These are phyloP conservation scores for Mortierella polycephala DNA, from an alignment of 371 early-diverging fungal species.

Conservation along the genomic window DNA sequence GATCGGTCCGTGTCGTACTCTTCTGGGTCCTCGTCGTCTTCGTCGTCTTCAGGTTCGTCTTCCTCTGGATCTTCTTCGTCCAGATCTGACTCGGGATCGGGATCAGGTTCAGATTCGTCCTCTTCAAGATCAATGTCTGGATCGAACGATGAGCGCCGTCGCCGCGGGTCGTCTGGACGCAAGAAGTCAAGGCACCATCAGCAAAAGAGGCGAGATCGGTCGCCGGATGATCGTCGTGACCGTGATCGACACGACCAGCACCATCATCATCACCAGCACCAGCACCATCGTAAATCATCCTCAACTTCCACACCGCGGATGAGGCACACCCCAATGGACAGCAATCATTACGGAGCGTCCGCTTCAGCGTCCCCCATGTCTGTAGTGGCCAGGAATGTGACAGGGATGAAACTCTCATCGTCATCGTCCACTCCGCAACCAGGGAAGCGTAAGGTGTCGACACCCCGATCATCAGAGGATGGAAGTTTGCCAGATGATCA, in stretches of 20 bases:
- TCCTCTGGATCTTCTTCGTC: slow-evolving; percentile 11
- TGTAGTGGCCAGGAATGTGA: slow-evolving; percentile 40
- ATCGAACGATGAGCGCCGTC: slow-evolving; percentile 15
- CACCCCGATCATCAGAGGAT: slow-evolving; percentile 24
- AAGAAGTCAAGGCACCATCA: slow-evolving; percentile 10
- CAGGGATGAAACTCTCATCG: slow-evolving; percentile 35
- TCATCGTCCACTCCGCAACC: slow-evolving; percentile 22
- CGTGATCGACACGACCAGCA: slow-evolving; percentile 12
- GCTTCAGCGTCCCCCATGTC: slow-evolving; percentile 52
- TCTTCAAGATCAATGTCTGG: neutral
- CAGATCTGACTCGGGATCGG: slow-evolving; percentile 5
- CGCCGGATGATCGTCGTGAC: slow-evolving; percentile 24
- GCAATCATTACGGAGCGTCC: slow-evolving; percentile 21
- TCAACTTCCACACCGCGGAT: slow-evolving; percentile 16
- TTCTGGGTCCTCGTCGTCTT: slow-evolving; percentile 4
- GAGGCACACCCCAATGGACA: slow-evolving; percentile 13
- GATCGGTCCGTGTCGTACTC: slow-evolving; percentile 6
- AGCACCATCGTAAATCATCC: slow-evolving; percentile 10
- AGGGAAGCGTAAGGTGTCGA: slow-evolving; percentile 28
- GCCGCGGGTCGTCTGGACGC: slow-evolving; percentile 7
- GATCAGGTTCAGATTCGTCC: slow-evolving; percentile 25
- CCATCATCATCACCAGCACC: slow-evolving; percentile 8
- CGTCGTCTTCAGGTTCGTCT: slow-evolving; percentile 6
- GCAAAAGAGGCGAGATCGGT: slow-evolving; percentile 21
- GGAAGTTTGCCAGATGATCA: slow-evolving; percentile 28